Conservation (phyloP, 106 monocot species). For the Triglochin maritima region DNA sequence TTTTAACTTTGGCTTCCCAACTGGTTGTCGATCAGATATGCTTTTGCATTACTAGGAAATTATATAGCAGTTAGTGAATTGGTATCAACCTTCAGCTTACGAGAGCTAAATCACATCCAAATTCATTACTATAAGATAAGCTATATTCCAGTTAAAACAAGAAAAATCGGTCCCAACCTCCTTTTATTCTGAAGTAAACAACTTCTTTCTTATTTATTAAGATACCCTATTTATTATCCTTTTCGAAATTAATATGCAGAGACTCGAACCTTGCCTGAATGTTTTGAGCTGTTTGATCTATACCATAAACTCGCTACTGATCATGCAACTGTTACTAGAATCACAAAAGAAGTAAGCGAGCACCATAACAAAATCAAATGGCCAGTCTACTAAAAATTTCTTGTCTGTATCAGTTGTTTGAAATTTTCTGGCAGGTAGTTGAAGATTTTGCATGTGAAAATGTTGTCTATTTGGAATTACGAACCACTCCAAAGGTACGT, state of each 20-base stretch:
- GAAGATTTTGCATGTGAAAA: constrained; percentile 99
- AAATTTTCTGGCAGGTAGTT: constrained; percentile 29
- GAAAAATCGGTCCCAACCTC: too few species aligned
- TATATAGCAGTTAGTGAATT: too few species aligned
- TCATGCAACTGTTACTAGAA: constrained; percentile 73
- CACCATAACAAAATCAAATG: not conserved
- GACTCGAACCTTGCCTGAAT: constrained; percentile 72
- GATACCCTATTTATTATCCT: too few species aligned
- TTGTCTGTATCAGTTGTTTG: not conserved
- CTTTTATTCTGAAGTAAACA: too few species aligned
- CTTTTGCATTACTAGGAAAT: too few species aligned
- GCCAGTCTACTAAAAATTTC: not conserved
- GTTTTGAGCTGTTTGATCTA: constrained; percentile 89
- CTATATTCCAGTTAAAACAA: too few species aligned
- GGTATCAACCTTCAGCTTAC: too few species aligned
- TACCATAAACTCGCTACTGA: constrained; percentile 85
- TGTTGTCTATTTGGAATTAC: constrained; percentile 86
- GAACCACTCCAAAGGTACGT: constrained; percentile 92
- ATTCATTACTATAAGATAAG: too few species aligned
- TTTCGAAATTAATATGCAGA: constrained; percentile 24
- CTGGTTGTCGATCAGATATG: too few species aligned
- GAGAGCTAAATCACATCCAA: too few species aligned
- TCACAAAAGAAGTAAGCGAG: constrained; percentile 68
- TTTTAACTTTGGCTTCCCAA: too few species aligned
- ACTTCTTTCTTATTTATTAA: too few species aligned